Conservation (phyloP, 2,329 filamentous ascomycete species). For the Phyllosticta citribraziliensis region DNA sequence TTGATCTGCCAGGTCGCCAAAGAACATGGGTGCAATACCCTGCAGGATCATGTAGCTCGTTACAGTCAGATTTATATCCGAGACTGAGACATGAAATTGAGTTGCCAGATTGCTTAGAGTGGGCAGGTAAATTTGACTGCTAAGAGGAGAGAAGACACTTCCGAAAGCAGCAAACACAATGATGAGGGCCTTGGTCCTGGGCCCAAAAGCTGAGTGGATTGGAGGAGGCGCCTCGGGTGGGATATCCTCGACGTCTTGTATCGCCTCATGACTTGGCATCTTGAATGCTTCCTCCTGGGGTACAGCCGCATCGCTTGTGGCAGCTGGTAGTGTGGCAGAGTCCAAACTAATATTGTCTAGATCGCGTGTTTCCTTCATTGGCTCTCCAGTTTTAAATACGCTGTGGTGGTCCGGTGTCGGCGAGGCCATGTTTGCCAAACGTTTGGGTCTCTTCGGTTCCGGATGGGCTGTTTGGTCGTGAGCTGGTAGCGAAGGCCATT, state of each 20-base stretch:
- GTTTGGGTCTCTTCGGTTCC: background rate
- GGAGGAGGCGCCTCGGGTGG: conserved; percentile 1
- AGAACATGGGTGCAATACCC: conserved; percentile 39
- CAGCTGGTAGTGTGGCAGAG: background rate
- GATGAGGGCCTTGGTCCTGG: conserved; percentile 20
- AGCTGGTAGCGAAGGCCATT: background rate
- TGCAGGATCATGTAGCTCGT: conserved; percentile 46
- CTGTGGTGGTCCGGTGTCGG: background rate
- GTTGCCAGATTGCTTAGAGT: conserved; percentile 22
- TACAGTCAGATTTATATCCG: conserved; percentile 41
- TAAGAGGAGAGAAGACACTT: conserved; percentile 21
- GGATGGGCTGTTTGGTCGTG: background rate
- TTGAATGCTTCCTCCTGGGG: background rate
- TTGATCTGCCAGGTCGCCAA: conserved; percentile 38
- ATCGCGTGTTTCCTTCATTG: background rate
- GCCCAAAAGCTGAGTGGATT: conserved; percentile 22
- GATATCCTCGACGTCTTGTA: background rate
- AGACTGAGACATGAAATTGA: conserved; percentile 31
- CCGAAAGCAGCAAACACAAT: conserved; percentile 19
- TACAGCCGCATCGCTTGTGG: background rate
- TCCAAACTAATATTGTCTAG: background rate
- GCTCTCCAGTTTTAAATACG: background rate
- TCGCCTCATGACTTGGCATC: background rate
- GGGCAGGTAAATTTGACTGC: conserved; percentile 28
- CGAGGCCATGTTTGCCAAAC: background rate